Conservation (phyloP, 768 basidiomycete species). For the Rhizopogon vulgaris region DNA sequence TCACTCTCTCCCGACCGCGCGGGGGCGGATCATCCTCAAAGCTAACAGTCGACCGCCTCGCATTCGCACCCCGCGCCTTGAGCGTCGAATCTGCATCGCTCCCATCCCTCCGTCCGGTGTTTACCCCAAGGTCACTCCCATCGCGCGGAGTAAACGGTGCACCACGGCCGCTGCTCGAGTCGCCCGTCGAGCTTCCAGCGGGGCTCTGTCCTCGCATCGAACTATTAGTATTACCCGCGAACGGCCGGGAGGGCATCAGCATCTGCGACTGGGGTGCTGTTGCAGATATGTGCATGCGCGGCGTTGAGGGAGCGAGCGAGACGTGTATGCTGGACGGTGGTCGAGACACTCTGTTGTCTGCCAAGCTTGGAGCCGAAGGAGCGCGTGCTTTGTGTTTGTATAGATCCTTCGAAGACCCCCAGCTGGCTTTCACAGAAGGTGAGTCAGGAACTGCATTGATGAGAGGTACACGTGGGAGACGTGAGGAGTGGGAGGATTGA, state of each 20-base stretch:
- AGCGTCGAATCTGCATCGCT: slow-evolving; percentile 22
- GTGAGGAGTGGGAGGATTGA: slow-evolving; percentile 19
- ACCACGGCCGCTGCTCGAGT: slow-evolving; percentile 66
- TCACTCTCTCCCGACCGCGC: slow-evolving; percentile 26
- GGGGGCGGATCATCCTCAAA: slow-evolving; percentile 47
- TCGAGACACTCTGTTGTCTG: slow-evolving; percentile 9
- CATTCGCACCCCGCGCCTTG: slow-evolving; percentile 27
- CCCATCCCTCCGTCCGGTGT: slow-evolving; percentile 13
- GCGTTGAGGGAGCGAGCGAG: slow-evolving; percentile 5
- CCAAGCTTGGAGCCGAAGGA: slow-evolving; percentile 5
- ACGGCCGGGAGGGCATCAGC: slow-evolving; percentile 45
- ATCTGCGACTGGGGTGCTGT: slow-evolving; percentile 16
- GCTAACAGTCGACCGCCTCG: slow-evolving; percentile 59
- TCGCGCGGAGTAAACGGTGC: slow-evolving; percentile 73
- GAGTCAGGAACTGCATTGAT: slow-evolving; percentile 26
- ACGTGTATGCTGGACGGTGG: slow-evolving; percentile 6
- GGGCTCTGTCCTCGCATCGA: slow-evolving; percentile 53
- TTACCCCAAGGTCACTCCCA: slow-evolving; percentile 53
- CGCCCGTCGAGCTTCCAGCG: slow-evolving; percentile 73
- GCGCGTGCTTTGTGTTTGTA: slow-evolving; percentile 12
- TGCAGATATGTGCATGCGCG: slow-evolving; percentile 8
- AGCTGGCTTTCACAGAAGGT: slow-evolving; percentile 22
- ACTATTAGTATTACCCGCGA: slow-evolving; percentile 35
- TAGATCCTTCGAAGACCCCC: background rate
- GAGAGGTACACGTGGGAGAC: slow-evolving; percentile 23